These are phyloP conservation scores for Fusarium sp. DNA, from an alignment of 2,329 filamentous ascomycete genomes.

Conservation along the genomic window DNA sequence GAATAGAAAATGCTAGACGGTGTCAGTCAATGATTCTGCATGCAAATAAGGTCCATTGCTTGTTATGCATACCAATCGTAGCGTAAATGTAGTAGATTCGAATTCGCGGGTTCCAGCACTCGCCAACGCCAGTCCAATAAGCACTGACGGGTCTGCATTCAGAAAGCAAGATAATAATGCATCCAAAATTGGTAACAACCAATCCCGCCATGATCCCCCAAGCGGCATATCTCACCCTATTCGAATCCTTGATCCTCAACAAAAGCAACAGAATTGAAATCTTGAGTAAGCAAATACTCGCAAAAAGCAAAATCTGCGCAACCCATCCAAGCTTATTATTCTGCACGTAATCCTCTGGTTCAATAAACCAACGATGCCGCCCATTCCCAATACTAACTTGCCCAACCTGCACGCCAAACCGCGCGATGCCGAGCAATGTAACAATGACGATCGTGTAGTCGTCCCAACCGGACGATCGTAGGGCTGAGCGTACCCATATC, in stretches of 20 bases:
- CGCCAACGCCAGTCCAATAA: slow-evolving; percentile 49
- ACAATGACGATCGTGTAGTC: slow-evolving; percentile 52
- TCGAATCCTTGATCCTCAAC: slow-evolving; percentile 55
- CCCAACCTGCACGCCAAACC: slow-evolving; percentile 50
- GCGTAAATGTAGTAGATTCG: slow-evolving; percentile 51
- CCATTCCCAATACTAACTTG: slow-evolving; percentile 54
- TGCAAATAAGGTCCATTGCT: neutral
- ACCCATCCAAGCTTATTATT: slow-evolving; percentile 55
- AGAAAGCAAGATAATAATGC: slow-evolving; percentile 49
- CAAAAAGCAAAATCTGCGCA: slow-evolving; percentile 56
- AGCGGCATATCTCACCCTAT: slow-evolving; percentile 46
- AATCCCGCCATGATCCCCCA: slow-evolving; percentile 50
- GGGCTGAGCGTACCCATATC: slow-evolving; percentile 47
- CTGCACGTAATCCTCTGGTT: slow-evolving; percentile 46
- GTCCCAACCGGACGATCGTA: slow-evolving; percentile 52
- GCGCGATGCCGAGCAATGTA: slow-evolving; percentile 46
- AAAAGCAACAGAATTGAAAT: slow-evolving; percentile 56
- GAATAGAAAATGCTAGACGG: slow-evolving; percentile 29
- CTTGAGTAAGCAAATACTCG: slow-evolving; percentile 55
- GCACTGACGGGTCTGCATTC: slow-evolving; percentile 48
- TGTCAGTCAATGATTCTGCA: neutral
- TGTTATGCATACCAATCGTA: slow-evolving; percentile 43
- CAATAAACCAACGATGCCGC: slow-evolving; percentile 52
- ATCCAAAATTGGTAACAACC: slow-evolving; percentile 48
- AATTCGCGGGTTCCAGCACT: slow-evolving; percentile 49